Base-by-base conservation (phyloP, 306 rosid genomes). In the Arachis stenosperma region DNA sequence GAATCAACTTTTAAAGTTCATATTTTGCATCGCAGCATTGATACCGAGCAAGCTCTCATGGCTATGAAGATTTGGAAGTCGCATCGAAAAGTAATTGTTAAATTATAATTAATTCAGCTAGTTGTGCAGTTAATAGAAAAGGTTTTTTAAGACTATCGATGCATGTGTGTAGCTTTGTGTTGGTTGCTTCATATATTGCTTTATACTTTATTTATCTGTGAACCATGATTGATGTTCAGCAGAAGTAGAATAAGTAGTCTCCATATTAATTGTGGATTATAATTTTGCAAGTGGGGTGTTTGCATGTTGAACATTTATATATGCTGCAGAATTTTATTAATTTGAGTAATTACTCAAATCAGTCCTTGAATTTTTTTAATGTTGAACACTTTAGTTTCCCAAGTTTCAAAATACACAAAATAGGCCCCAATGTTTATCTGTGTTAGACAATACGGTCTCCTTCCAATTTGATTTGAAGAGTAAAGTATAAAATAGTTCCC, bases 11-110 rank as follows among this genome's bases (percentile, higher is more conserved):
- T 92, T 81, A 79, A 86, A 81, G 82, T 92, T 79, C 88, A 90
- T 79, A 85, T 92, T 68, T 81, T 92, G 77, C 98, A 90, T 84
- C 68, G 98, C 85, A 88, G 98, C 78, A 77, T 92, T 76, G 98
- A 90, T 77, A 92, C 89, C 60, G 95, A 92, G 74, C 82, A 92
- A 87, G 96, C 98, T 69, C 91, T 90, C 48, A 69, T 73, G 83
- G 78, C 91, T 46, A 90, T 92, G 98, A 87, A 71, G 95, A 92
- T 92, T 68, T 88, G 74, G 50, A 92, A 80, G 80, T 84, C 95
- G 40, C 98, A 84, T 84, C 90, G 98, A 9, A 92, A 92, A 93
- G 98, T 90, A 73, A 9, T 68, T 67, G 22, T 40, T 12, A 12
- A 9, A 68, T 66, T 17, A 39, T 11, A n/a, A 62, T 48, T 46